A percentile compares a stretch with the other conserved stretches of the same genome.
Conservation (phyloP, 2,329 filamentous ascomycete species). For the Venturiaceae sp. region DNA sequence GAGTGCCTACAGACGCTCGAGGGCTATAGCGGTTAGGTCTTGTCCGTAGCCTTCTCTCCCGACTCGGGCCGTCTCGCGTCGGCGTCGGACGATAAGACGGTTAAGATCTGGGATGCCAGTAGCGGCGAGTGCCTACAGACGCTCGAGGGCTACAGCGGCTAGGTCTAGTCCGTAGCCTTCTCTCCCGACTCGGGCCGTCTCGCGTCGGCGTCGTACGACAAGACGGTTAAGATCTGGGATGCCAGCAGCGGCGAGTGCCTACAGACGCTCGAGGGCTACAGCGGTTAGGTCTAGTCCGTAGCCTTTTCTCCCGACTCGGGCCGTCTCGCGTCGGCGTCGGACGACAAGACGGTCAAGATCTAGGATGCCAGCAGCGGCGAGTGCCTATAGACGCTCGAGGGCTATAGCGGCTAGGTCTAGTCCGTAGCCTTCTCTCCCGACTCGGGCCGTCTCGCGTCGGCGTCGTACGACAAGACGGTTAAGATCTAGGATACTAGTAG, state of each 20-base stretch:
- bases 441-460: conserved; percentile 9
- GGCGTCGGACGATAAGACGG: conserved; percentile 6
- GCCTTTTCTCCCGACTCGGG: conserved; percentile 12
- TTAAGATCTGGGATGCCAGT: conserved; percentile 7
- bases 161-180: conserved; percentile 15
- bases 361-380: conserved; percentile 13
- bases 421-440: conserved; percentile 12
- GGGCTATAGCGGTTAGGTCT: conserved; percentile 5
- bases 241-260: conserved; percentile 11
- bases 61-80: conserved; percentile 6
- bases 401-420: conserved; percentile 4
- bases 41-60: conserved; percentile 6
- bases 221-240: conserved; percentile 15
- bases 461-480: conserved; percentile 10
- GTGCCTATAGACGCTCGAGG: conserved; percentile 11
- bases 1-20: neutral
- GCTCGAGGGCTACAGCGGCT: conserved; percentile 14
- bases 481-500: conserved; percentile 11
- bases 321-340: conserved; percentile 1
- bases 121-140: neutral
- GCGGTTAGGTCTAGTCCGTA: conserved; percentile 11
- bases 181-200: conserved; percentile 1
- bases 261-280: conserved; percentile 15
- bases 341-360: conserved; percentile 14
- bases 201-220: conserved; percentile 9